phyloP scores from a whole-genome alignment of 805 yeast species.

The Pichia pseudocactophila region DNA sequence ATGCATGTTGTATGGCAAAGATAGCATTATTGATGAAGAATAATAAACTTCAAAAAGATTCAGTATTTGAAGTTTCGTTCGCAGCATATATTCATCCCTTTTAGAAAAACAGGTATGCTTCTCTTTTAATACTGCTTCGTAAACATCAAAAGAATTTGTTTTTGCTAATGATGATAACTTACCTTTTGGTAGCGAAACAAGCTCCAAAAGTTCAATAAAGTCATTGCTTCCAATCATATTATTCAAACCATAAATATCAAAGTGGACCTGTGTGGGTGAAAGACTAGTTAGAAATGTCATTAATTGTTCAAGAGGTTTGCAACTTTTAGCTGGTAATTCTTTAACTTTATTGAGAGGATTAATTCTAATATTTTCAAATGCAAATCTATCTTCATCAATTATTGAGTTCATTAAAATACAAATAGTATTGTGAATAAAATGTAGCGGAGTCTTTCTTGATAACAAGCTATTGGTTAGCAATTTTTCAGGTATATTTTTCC shows the following conservation, averaged over 20 bases:
- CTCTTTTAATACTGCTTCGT: slow-evolving; percentile 13
- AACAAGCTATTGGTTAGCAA: slow-evolving; percentile 32
- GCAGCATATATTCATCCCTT: slow-evolving; percentile 38
- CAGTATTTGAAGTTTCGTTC: slow-evolving; percentile 37
- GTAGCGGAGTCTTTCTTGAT: slow-evolving; percentile 45
- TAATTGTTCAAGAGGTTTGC: slow-evolving; percentile 4
- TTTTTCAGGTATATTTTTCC: slow-evolving; percentile 25
- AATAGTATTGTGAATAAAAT: slow-evolving; percentile 42
- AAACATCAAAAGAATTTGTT: slow-evolving; percentile 23
- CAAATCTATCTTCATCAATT: slow-evolving; percentile 23
- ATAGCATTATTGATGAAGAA: slow-evolving; percentile 6
- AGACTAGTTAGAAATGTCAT: slow-evolving; percentile 5
- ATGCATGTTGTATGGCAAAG: slow-evolving; percentile 1
- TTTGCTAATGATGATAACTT: slow-evolving; percentile 14
- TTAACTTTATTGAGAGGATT: slow-evolving; percentile 1
- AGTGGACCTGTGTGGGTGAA: slow-evolving; percentile 6
- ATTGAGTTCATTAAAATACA: slow-evolving; percentile 43
- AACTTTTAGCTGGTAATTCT: neutral
- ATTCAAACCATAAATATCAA: slow-evolving; percentile 46
- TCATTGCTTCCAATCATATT: slow-evolving; percentile 43
- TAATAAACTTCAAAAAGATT: slow-evolving; percentile 40
- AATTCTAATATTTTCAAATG: slow-evolving; percentile 18
- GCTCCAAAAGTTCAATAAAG: slow-evolving; percentile 34
- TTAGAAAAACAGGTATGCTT: slow-evolving; percentile 13
- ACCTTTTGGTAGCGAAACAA: slow-evolving; percentile 30